Percentiles rank a stretch among this genome's conserved stretches.
These are phyloP conservation scores for Themeda triandra DNA, from an alignment of 176 grass and related monocot species.

Conservation along the genomic window DNA sequence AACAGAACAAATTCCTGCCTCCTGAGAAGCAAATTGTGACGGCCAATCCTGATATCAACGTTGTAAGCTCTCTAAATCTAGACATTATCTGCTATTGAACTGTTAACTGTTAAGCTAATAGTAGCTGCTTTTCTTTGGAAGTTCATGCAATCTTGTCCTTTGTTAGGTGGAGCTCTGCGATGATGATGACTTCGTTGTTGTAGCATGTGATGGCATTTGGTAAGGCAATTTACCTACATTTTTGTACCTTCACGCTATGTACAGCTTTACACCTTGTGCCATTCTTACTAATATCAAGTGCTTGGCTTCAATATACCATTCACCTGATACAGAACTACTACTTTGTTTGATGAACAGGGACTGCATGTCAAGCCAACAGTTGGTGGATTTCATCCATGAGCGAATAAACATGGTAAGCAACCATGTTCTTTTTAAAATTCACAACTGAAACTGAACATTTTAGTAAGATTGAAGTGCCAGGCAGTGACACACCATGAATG, in stretches of 20 bases:
- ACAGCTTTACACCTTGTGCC: background rate
- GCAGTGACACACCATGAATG: background rate
- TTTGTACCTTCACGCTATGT: background rate
- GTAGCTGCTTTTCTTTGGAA: background rate
- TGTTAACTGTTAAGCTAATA: background rate
- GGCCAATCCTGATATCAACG: slow-evolving; percentile 85
- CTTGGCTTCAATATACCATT: slow-evolving; percentile 13
- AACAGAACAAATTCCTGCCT: slow-evolving; percentile 89
- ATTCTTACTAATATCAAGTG: background rate
- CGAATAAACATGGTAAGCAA: slow-evolving; percentile 65
- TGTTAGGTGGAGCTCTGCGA: slow-evolving; percentile 74
- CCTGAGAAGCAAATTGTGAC: slow-evolving; percentile 92
- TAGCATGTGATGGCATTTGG: slow-evolving; percentile 95
- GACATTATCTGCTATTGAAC: background rate
- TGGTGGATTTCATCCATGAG: slow-evolving; percentile 92
- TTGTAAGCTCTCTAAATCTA: slow-evolving; percentile 51
- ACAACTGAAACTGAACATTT: background rate
- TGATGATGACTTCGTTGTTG: slow-evolving; percentile 79
- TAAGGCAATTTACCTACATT: slow-evolving; percentile 38
- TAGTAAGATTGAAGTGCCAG: background rate
- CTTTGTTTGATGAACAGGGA: slow-evolving; percentile 59
- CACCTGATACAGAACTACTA: background rate
- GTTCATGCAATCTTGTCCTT: slow-evolving; percentile 21
- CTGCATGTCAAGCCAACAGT: slow-evolving; percentile 92
- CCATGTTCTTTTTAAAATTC: background rate